Evolutionary conservation across 2,329 filamentous ascomycete species (phyloP).

Genomic region (Cercospora sp.): DNA sequence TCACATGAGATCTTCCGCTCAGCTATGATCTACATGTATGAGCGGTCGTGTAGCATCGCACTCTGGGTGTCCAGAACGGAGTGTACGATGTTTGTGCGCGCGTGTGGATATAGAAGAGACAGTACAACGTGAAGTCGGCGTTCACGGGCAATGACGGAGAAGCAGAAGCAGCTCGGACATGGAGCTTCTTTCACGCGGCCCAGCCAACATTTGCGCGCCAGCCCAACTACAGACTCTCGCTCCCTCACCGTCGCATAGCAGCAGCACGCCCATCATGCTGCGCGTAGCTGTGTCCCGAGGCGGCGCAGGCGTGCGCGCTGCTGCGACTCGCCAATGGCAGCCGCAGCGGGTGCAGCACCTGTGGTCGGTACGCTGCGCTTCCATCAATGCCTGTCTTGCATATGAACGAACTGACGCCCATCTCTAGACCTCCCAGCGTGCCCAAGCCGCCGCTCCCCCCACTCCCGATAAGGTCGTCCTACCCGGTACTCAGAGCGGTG

Average conservation of each 20-base stretch:
- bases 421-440: slow-evolving; percentile 26
- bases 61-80: background rate
- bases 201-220: slow-evolving; percentile 4
- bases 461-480: slow-evolving; percentile 38
- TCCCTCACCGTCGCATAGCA: slow-evolving; percentile 1
- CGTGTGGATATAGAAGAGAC: background rate
- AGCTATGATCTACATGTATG: background rate
- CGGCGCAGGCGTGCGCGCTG: slow-evolving; percentile 16
- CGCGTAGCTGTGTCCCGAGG: slow-evolving; percentile 28
- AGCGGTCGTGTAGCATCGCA: background rate
- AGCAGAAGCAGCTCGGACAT: background rate
- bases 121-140: background rate
- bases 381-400: background rate
- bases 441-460: slow-evolving; percentile 34
- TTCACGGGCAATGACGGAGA: background rate
- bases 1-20: background rate
- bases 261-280: slow-evolving; percentile 24
- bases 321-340: slow-evolving; percentile 24
- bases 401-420: background rate
- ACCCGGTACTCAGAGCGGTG: slow-evolving; percentile 36
- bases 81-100: background rate
- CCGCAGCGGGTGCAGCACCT: slow-evolving; percentile 14
- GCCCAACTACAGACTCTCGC: background rate
- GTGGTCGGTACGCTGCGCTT: background rate
- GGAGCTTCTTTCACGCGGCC: background rate